phyloP scores from a whole-genome alignment of 352 stramenopile species.

The Aphanomyces invadans region DNA sequence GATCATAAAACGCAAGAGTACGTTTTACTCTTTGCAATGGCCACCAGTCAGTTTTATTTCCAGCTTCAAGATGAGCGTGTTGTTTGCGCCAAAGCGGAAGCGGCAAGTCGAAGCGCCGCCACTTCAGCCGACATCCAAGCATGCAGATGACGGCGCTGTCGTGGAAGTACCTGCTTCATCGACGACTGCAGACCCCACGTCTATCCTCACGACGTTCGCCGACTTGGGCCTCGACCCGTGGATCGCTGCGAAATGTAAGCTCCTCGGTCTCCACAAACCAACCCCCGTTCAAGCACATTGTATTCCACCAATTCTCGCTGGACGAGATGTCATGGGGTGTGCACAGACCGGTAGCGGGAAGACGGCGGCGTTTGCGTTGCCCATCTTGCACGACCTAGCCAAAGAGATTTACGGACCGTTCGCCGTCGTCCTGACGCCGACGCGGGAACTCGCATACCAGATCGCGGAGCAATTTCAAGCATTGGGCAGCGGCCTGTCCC shows the following conservation, averaged over 20 bases:
- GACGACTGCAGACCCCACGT: slow-evolving; percentile 27
- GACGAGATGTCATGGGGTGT: slow-evolving; percentile 88
- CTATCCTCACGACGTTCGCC: slow-evolving; percentile 66
- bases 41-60: background rate
- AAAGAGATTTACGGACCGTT: slow-evolving; percentile 93
- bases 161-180: background rate
- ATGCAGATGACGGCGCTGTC: background rate
- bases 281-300: slow-evolving; percentile 87
- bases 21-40: too few relatives aligned
- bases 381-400: slow-evolving; percentile 94
- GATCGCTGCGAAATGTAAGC: slow-evolving; percentile 78
- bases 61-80: slow-evolving; percentile 11
- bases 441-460: slow-evolving; percentile 96
- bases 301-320: slow-evolving; percentile 84
- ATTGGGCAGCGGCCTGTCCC: slow-evolving; percentile 86
- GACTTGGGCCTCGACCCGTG: slow-evolving; percentile 80
- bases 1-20: too few relatives aligned
- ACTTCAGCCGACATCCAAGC: background rate
- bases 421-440: slow-evolving; percentile 94
- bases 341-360: slow-evolving; percentile 96
- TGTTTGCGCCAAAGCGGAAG: slow-evolving; percentile 23
- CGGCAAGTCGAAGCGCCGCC: background rate
- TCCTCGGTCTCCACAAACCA: slow-evolving; percentile 78
- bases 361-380: slow-evolving; percentile 96
- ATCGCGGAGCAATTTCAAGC: slow-evolving; percentile 96